Conservation (phyloP, 2,329 filamentous ascomycete genomes). For the Neonectria coccinea region DNA sequence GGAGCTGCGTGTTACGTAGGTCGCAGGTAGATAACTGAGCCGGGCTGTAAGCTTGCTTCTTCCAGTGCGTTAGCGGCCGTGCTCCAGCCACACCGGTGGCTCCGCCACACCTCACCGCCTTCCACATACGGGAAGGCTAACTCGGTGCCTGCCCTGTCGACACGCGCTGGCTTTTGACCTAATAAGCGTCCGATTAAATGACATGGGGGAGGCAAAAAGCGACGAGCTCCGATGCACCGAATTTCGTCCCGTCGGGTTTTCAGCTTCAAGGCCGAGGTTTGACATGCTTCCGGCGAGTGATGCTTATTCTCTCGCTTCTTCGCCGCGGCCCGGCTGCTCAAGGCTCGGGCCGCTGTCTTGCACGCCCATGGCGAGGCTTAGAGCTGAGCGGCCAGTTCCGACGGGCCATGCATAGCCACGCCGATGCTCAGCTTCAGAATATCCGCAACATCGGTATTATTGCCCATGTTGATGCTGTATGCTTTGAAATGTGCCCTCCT, state of each 20-base stretch:
- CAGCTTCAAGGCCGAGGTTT: slow-evolving; percentile 30
- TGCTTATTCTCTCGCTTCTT: slow-evolving; percentile 42
- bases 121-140: slow-evolving; percentile 4
- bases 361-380: slow-evolving; percentile 39
- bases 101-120: slow-evolving; percentile 29
- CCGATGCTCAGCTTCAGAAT: slow-evolving; percentile 53
- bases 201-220: slow-evolving; percentile 30
- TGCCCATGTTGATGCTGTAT: slow-evolving; percentile 92
- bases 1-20: slow-evolving; percentile 41
- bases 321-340: slow-evolving; percentile 37
- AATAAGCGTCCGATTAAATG: slow-evolving; percentile 29
- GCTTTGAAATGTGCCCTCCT: slow-evolving; percentile 34
- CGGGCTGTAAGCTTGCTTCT: slow-evolving; percentile 20
- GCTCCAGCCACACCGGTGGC: slow-evolving; percentile 27
- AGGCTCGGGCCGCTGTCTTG: slow-evolving; percentile 37
- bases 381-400: slow-evolving; percentile 28
- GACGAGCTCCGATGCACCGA: slow-evolving; percentile 27
- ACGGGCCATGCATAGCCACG: slow-evolving; percentile 37
- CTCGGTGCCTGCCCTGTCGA: neutral
- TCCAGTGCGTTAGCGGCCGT: slow-evolving; percentile 16
- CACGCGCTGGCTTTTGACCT: slow-evolving; percentile 19
- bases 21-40: slow-evolving; percentile 25
- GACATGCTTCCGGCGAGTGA: slow-evolving; percentile 37
- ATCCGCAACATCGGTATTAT: slow-evolving; percentile 98
- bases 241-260: slow-evolving; percentile 4